These are phyloP conservation scores for Fusarium papillatum DNA, from an alignment of 2,329 filamentous ascomycete genomes.

Conservation along the genomic window DNA sequence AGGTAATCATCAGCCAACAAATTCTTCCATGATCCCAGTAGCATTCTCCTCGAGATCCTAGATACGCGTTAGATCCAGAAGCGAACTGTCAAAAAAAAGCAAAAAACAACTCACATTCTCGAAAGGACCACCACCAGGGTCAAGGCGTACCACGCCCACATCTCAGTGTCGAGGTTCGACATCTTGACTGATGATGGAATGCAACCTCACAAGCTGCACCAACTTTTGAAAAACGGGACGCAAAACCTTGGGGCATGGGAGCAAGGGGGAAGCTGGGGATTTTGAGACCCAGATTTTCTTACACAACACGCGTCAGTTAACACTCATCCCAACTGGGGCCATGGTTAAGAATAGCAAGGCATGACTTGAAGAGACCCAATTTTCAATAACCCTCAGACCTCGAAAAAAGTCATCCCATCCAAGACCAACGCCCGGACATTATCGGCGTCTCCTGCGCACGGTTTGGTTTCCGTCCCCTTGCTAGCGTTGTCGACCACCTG, in stretches of 20 bases:
- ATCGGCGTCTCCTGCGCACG: neutral
- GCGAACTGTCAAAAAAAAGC: neutral
- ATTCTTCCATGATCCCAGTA: conserved; percentile 58
- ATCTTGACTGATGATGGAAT: conserved; percentile 14
- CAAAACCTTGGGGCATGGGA: conserved; percentile 6
- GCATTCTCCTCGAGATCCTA: conserved; percentile 53
- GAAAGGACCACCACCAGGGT: conserved; percentile 52
- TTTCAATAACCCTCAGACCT: neutral
- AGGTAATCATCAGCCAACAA: conserved; percentile 68
- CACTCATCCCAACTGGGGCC: neutral
- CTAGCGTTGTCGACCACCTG: neutral
- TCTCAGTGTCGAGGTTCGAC: conserved; percentile 49
- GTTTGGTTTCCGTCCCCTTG: neutral
- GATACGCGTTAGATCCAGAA: conserved; percentile 2
- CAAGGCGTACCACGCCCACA: conserved; percentile 59
- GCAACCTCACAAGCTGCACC: neutral
- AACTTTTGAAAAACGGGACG: neutral
- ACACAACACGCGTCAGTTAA: neutral
- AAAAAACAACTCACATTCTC: conserved; percentile 50
- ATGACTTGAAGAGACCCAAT: neutral
- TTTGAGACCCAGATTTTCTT: conserved; percentile 18
- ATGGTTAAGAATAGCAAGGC: neutral
- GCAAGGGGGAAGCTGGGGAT: neutral
- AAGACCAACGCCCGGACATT: neutral
- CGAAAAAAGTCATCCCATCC: conserved; percentile 3